These are phyloP conservation scores for Aspergillus sojae DNA, from an alignment of 2,329 filamentous ascomycete species.

Conservation along the genomic window DNA sequence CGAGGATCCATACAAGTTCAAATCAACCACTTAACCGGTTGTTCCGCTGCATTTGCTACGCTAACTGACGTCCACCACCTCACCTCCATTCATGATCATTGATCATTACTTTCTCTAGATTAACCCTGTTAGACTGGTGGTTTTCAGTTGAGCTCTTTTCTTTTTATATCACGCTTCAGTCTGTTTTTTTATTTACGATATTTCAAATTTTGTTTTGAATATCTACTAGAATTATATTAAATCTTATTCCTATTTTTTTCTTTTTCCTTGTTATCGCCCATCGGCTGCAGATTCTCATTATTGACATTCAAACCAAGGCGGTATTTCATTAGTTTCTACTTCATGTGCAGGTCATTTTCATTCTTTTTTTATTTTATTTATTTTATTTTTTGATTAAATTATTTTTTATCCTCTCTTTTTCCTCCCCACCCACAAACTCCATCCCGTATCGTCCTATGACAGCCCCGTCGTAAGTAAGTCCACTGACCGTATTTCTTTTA, in stretches of 20 bases:
- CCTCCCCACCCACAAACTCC: conserved; percentile 3
- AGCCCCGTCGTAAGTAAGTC: neutral
- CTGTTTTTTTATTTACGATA: neutral
- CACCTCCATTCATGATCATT: neutral
- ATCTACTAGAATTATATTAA: neutral
- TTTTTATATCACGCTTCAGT: neutral
- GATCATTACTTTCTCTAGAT: neutral
- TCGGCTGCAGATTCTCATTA: neutral
- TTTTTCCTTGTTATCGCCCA: too few relatives aligned
- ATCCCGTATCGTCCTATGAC: neutral
- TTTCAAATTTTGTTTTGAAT: neutral
- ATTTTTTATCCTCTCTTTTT: neutral
- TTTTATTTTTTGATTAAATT: neutral
- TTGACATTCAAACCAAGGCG: neutral
- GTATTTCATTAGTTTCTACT: neutral
- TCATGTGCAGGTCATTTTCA: neutral
- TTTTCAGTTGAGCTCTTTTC: neutral
- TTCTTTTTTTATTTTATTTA: neutral
- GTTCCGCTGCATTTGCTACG: conserved; percentile 15
- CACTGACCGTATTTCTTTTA: conserved; percentile 5
- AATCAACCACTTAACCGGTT: conserved; percentile 10
- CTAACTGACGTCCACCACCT: conserved; percentile 4
- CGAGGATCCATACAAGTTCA: conserved; percentile 2
- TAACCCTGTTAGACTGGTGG: neutral
- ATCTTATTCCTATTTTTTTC: neutral